phyloP scores from a whole-genome alignment of 129 eudicot genomes.

The Centella asiatica region DNA sequence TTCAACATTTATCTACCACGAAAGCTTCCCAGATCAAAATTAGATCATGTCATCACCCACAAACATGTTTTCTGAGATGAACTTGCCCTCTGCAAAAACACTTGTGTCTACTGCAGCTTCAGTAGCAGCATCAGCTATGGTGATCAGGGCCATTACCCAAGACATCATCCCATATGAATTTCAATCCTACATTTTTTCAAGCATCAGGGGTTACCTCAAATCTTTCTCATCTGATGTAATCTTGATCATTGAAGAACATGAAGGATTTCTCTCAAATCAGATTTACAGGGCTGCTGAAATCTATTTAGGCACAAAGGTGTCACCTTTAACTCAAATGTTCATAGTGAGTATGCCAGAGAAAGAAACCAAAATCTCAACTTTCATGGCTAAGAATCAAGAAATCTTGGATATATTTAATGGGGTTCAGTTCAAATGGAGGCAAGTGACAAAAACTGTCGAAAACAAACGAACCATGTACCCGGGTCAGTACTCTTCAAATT shows the following conservation, averaged over 20 bases:
- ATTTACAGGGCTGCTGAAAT: conserved; percentile 5
- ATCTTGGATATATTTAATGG: conserved; percentile 12
- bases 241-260: conserved; percentile 14
- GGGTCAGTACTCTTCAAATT: not conserved
- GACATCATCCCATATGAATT: conserved; percentile 14
- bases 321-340: conserved; percentile 10
- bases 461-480: not conserved
- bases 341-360: conserved; percentile 12
- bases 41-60: not conserved
- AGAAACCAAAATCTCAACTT: conserved; percentile 13
- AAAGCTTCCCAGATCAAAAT: not conserved
- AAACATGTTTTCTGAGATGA: conserved; percentile 14
- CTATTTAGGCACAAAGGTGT: conserved; percentile 5
- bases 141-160: conserved; percentile 15
- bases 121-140: conserved; percentile 18
- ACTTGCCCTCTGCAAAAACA: conserved; percentile 21
- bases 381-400: conserved; percentile 7
- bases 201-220: not conserved
- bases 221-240: conserved; percentile 5
- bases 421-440: not conserved
- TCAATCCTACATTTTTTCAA: not conserved
- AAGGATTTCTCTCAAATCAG: conserved; percentile 15
- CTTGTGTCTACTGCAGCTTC: conserved; percentile 17
- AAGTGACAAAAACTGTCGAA: not conserved
- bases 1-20: not conserved